Percentiles rank a stretch among this genome's conserved stretches.
Evolutionary conservation across 2,329 filamentous ascomycete species (phyloP).

Genomic region (Anthostomella pinea): DNA sequence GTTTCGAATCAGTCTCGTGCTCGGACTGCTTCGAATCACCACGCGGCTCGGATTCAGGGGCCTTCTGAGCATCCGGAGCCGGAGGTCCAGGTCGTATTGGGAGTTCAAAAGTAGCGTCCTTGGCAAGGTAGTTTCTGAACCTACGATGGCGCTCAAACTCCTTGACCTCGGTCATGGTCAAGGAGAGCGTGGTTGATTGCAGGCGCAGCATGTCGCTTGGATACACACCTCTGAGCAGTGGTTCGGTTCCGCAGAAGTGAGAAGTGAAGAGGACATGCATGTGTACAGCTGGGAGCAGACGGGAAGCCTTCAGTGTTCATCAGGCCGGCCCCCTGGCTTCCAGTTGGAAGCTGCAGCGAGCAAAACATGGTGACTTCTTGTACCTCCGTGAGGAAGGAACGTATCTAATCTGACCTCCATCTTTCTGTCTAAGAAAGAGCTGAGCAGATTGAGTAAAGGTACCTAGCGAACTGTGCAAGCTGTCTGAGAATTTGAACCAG

Average conservation of each 20-base stretch:
- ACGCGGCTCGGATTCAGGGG: conserved; percentile 9
- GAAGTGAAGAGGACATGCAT: neutral
- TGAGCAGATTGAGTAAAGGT: no score
- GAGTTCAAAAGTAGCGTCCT: conserved; percentile 21
- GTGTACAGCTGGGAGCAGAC: neutral
- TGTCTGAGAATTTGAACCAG: no score
- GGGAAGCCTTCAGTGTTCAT: no score
- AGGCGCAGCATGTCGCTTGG: conserved; percentile 39
- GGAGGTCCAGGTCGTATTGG: conserved; percentile 15
- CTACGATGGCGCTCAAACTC: conserved; percentile 35
- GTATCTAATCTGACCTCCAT: no score
- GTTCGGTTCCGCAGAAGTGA: neutral
- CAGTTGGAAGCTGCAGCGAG: no score
- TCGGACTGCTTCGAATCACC: conserved; percentile 9
- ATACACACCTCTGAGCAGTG: no score
- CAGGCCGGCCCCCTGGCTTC: no score
- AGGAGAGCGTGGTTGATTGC: conserved; percentile 36
- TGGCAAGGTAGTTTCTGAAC: conserved; percentile 33
- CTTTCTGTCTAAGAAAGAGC: no score
- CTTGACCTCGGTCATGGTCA: conserved; percentile 42
- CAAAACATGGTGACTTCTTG: no score
- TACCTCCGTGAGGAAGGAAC: no score
- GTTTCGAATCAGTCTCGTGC: conserved; percentile 8
- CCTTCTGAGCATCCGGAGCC: conserved; percentile 5
- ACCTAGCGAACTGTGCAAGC: no score